Percentiles rank a stretch among this genome's conserved stretches.
These are phyloP conservation scores for Boletus albobrunnescens DNA, from an alignment of 1,284 basidiomycete species.

Conservation along the genomic window DNA sequence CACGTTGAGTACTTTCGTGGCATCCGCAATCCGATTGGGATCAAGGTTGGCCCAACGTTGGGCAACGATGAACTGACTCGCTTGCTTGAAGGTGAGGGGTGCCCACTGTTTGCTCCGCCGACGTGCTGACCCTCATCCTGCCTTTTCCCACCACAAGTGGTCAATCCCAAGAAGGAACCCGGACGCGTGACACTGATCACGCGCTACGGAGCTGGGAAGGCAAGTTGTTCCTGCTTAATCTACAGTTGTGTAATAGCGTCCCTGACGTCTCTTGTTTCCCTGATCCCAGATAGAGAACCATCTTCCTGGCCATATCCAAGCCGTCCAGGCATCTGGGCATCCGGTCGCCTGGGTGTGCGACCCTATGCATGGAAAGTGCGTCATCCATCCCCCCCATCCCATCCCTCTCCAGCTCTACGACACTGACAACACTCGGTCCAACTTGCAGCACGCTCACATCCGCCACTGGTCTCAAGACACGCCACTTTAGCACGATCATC, in stretches of 20 bases:
- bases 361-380: conserved; percentile 95
- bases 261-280: not conserved
- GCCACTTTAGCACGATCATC: conserved; percentile 89
- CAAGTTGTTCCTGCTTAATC: conserved; percentile 24
- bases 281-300: conserved; percentile 62
- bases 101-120: not conserved
- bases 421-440: not conserved
- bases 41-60: conserved; percentile 95
- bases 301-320: conserved; percentile 80
- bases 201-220: conserved; percentile 88
- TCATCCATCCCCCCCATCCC: conserved; percentile 10
- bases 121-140: not conserved
- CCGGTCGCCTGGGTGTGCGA: conserved; percentile 93
- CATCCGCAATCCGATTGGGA: conserved; percentile 92
- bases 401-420: not conserved
- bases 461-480: conserved; percentile 76
- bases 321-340: conserved; percentile 78
- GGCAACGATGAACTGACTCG: conserved; percentile 73
- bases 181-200: conserved; percentile 91
- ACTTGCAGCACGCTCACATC: conserved; percentile 73
- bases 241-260: too few relatives aligned
- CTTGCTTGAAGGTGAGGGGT: conserved; percentile 73
- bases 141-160: conserved; percentile 45
- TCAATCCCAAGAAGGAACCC: conserved; percentile 80
- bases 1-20: conserved; percentile 96